A percentile compares a stretch with the other conserved stretches of the same genome.
Evolutionary conservation across 192 early-diverging fungal genomes (phyloP).

Genomic region (Coemansia sp.): DNA sequence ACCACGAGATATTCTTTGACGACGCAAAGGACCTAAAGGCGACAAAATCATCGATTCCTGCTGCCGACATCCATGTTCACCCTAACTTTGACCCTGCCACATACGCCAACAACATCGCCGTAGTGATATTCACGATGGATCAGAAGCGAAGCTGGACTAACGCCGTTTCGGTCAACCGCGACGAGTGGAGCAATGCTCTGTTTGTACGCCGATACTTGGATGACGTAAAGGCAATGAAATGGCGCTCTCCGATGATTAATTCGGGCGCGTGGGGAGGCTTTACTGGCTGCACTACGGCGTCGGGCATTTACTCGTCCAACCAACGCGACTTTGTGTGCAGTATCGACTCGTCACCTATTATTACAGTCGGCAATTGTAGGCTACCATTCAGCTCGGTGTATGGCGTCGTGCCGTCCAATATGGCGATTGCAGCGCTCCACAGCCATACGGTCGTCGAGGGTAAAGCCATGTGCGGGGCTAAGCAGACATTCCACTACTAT

Average conservation of each 20-base stretch:
- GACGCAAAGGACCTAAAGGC: background rate
- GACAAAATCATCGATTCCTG: background rate
- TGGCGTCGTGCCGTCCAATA: background rate
- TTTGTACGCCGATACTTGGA: slow-evolving; percentile 19
- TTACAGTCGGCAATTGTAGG: slow-evolving; percentile 5
- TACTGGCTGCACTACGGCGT: slow-evolving; percentile 11
- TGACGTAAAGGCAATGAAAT: background rate
- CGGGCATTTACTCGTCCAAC: slow-evolving; percentile 20
- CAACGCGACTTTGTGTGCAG: slow-evolving; percentile 29
- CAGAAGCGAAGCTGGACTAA: slow-evolving; percentile 9
- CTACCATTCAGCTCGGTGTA: slow-evolving; percentile 19
- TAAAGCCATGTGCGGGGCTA: slow-evolving; percentile 10
- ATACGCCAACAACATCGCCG: slow-evolving; percentile 34
- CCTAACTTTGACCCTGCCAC: slow-evolving; percentile 13
- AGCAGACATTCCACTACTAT: slow-evolving; percentile 15
- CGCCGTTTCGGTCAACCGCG: slow-evolving; percentile 5
- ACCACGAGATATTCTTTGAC: slow-evolving; percentile 20
- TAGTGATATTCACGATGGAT: slow-evolving; percentile 6
- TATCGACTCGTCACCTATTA: background rate
- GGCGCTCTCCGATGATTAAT: slow-evolving; percentile 13
- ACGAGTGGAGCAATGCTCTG: slow-evolving; percentile 4
- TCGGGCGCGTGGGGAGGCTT: background rate
- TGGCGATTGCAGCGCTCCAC: slow-evolving; percentile 21
- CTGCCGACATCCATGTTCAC: slow-evolving; percentile 19
- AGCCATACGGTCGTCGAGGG: slow-evolving; percentile 18